These are phyloP conservation scores for Sarcodon sp. DNA, from an alignment of 768 basidiomycete species.

Conservation along the genomic window DNA sequence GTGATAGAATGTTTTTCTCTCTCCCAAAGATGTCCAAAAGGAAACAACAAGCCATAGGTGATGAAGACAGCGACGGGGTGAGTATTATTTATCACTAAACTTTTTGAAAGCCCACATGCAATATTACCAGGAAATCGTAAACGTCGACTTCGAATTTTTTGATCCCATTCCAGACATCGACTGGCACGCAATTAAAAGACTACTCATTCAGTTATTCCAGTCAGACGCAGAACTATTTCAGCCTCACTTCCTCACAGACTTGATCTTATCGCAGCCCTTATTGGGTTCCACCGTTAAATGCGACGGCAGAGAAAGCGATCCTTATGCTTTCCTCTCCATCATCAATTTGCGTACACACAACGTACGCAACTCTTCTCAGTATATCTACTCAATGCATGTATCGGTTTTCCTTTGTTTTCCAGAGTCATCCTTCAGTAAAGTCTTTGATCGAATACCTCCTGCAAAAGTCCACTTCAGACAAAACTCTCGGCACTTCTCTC, in stretches of 20 bases:
- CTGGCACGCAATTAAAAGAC: slow-evolving; percentile 75
- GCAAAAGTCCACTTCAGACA: slow-evolving; percentile 36
- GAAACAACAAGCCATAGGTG: slow-evolving; percentile 30
- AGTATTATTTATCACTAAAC: slow-evolving; percentile 15
- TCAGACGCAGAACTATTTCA: slow-evolving; percentile 63
- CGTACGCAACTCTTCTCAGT: slow-evolving; percentile 21
- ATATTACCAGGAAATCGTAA: slow-evolving; percentile 40
- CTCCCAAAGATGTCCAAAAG: slow-evolving; percentile 34
- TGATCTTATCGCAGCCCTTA: slow-evolving; percentile 60
- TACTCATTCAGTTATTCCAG: slow-evolving; percentile 57
- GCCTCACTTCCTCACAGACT: slow-evolving; percentile 63
- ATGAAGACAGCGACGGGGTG: slow-evolving; percentile 28
- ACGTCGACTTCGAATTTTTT: slow-evolving; percentile 93
- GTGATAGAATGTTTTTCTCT: too few species aligned
- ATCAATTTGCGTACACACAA: slow-evolving; percentile 65
- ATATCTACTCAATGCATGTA: not conserved
- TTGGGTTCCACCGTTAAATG: slow-evolving; percentile 90
- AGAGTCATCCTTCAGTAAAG: slow-evolving; percentile 65
- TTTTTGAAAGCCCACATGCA: too few species aligned
- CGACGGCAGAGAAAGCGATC: slow-evolving; percentile 82
- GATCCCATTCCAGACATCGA: slow-evolving; percentile 73
- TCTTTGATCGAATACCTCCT: slow-evolving; percentile 62
- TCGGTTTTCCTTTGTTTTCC: not conserved
- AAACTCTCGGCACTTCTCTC: slow-evolving; percentile 38
- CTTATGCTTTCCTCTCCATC: slow-evolving; percentile 78